Evolutionary conservation across 2,329 filamentous ascomycete species (phyloP), one percentile per base, ranked within the genome.

Genomic region (Ophiobolus disseminans): DNA sequence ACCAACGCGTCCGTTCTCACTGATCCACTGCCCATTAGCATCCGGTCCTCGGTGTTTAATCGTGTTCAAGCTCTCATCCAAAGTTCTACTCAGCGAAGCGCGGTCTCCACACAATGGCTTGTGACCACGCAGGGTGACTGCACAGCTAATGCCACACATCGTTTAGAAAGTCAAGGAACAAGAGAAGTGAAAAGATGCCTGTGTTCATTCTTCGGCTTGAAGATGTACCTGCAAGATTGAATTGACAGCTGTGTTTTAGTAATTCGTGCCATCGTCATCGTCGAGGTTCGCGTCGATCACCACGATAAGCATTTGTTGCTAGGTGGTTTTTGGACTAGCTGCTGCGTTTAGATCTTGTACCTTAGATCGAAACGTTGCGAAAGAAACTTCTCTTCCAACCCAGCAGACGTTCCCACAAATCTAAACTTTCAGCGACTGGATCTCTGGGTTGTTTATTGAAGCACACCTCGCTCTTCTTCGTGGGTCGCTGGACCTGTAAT

Each of bases 21-120:
- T 76, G 46, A 79, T 73, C 78, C 78, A 80, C 41, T 73, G 60
- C n/a, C 75, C 77, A 41, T 68, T 65, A 20, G 72, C 68, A 57
- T 80, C 78, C 4, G 78, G 77, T 3, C 78, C 78, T 41, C 77
- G 75, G 58, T 79, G 76, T 19, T 70, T 66, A 51, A 79, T 60
- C 3, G 25, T 50, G n/a, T 58, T 46, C 16, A 62, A 36, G 17
- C 54, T 58, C 16, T 52, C 36, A n/a, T 58, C 40, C 16, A 62
- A 9, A 8, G 47, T 45, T n/a, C 32, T 50, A 30, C 49, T 51
- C 31, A 58, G 21, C 23, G 35, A 41, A 2, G n/a, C 36, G 11
- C 41, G 41, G 14, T 48, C 30, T 22, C 22, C 34, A 14, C 40
- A 40, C 14, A 56, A 32, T 11, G 49, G 46, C 20, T 40, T 49